Evolutionary conservation across 1,284 basidiomycete genomes (phyloP).

Genomic region (Moniliella sp.): DNA sequence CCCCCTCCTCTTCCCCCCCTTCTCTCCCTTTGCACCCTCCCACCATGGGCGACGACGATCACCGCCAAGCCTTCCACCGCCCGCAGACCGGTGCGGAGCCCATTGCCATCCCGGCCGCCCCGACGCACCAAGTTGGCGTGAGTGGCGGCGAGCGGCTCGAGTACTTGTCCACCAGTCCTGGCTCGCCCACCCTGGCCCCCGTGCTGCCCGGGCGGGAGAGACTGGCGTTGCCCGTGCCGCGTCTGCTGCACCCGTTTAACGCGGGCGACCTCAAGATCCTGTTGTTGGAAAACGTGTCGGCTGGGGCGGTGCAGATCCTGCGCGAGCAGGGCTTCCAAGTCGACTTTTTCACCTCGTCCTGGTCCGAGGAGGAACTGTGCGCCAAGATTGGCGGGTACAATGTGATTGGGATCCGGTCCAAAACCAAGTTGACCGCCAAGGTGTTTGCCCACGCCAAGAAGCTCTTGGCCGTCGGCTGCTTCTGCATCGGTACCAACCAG

Average conservation of each 20-base stretch:
- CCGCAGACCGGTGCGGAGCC: too few relatives aligned
- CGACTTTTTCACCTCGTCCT: conserved; percentile 65
- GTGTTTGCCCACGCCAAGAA: conserved; percentile 44
- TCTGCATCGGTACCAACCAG: conserved; percentile 98
- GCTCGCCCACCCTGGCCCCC: too few relatives aligned
- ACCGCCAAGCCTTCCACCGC: too few relatives aligned
- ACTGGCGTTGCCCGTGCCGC: too few relatives aligned
- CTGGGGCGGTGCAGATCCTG: conserved; percentile 61
- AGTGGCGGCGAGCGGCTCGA: too few relatives aligned
- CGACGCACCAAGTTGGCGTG: too few relatives aligned
- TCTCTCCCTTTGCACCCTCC: too few relatives aligned
- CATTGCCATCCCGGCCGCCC: too few relatives aligned
- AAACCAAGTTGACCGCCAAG: conserved; percentile 78
- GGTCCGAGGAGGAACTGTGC: conserved; percentile 76
- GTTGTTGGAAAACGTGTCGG: conserved; percentile 81
- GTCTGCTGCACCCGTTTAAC: conserved; percentile 26
- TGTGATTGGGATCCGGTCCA: conserved; percentile 84
- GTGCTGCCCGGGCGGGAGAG: too few relatives aligned
- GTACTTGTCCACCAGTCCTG: too few relatives aligned
- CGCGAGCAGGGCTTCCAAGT: conserved; percentile 71
- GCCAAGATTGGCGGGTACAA: conserved; percentile 70
- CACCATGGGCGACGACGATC: too few relatives aligned
- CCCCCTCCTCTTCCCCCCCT: too few relatives aligned
- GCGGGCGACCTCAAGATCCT: conserved; percentile 41
- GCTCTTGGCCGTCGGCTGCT: conserved; percentile 91